phyloP scores from a whole-genome alignment of 192 early-diverging fungal genomes.

The Coemansia sp. region DNA sequence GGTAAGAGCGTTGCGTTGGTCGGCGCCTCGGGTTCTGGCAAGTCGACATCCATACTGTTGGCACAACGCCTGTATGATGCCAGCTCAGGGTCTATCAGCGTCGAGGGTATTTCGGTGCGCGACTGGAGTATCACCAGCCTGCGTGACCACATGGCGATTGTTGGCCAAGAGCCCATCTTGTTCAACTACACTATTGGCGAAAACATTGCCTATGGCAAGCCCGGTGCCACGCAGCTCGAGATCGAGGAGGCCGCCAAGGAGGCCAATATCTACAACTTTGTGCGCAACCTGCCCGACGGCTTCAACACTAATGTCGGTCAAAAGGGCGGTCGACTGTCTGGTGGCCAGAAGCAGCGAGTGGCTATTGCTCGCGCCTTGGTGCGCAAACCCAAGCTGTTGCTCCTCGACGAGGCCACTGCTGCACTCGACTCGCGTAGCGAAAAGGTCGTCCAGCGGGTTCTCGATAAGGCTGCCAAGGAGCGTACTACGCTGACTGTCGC shows the following conservation, averaged over 20 bases:
- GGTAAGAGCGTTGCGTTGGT: conserved; percentile 84
- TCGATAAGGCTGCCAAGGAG: conserved; percentile 69
- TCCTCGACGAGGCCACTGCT: conserved; percentile 85
- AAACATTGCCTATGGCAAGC: too few species aligned
- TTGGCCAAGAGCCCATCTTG: conserved; percentile 15
- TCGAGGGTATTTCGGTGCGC: too few species aligned
- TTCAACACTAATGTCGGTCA: conserved; percentile 88
- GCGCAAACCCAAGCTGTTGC: conserved; percentile 78
- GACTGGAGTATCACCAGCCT: too few species aligned
- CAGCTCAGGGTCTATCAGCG: too few species aligned
- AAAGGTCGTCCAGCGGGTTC: conserved; percentile 68
- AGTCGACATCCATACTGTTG: conserved; percentile 39
- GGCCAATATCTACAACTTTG: conserved; percentile 80
- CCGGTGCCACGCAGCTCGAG: conserved; percentile 45
- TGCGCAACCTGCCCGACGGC: conserved; percentile 76
- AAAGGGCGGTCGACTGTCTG: conserved; percentile 59
- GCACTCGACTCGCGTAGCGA: conserved; percentile 74
- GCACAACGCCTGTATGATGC: too few species aligned
- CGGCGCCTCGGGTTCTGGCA: conserved; percentile 84
- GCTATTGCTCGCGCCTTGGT: conserved; percentile 89
- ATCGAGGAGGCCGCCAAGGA: conserved; percentile 37
- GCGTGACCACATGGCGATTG: too few species aligned
- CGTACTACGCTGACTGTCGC: conserved; percentile 80
- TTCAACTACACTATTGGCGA: too few species aligned
- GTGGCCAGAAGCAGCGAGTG: conserved; percentile 76